Conservation (phyloP, 1,284 basidiomycete genomes). For the Malassezia nana region DNA sequence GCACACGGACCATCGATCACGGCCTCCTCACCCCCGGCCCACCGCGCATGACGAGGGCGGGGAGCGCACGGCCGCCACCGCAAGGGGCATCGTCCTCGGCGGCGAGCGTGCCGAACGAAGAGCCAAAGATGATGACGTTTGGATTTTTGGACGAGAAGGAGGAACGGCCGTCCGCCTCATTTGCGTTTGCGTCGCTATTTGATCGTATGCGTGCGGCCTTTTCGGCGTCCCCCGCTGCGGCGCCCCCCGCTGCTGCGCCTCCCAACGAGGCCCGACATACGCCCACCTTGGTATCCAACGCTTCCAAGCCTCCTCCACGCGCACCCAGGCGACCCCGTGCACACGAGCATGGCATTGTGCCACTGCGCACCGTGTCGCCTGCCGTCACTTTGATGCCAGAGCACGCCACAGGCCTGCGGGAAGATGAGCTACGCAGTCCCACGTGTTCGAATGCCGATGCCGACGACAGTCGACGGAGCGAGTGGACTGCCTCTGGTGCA, state of each 20-base stretch:
- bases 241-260: constrained; percentile 1
- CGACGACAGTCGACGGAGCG: background rate
- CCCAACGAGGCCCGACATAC: background rate
- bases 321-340: background rate
- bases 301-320: background rate
- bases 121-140: constrained; percentile 22
- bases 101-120: background rate
- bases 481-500: background rate
- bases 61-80: background rate
- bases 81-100: background rate
- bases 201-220: constrained; percentile 36
- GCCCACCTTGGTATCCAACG: background rate
- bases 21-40: background rate
- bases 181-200: constrained; percentile 34
- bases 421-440: background rate
- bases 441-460: background rate
- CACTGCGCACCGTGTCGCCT: constrained; percentile 20
- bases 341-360: constrained; percentile 14
- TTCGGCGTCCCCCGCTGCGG: background rate
- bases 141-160: constrained; percentile 35
- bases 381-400: constrained; percentile 21
- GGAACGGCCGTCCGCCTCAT: constrained; percentile 24
- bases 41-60: background rate
- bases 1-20: background rate
- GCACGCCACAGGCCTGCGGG: background rate